A percentile compares a stretch with the other conserved stretches of the same genome.
Evolutionary conservation across 257 asterid genomes (phyloP).

Genomic region (Ballota nigra): DNA sequence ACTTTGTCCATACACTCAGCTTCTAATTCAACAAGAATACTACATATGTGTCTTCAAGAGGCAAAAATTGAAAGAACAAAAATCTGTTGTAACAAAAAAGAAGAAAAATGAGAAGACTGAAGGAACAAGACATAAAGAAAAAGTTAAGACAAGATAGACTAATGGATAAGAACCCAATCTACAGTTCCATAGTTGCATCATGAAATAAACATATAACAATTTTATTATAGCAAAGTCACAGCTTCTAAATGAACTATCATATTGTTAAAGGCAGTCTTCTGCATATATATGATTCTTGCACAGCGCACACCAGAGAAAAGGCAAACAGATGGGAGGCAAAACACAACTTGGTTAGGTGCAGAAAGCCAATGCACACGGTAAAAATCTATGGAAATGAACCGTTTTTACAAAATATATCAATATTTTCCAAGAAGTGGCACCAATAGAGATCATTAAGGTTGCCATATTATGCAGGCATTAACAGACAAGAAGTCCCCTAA

Average conservation of each 20-base stretch:
- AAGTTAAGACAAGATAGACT: not conserved
- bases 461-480: not conserved
- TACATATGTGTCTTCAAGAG: too few relatives aligned
- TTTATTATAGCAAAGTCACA: not conserved
- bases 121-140: conserved; percentile 1
- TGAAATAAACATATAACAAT: not conserved
- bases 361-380: not conserved
- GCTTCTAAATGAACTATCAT: not conserved
- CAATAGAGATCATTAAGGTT: conserved; percentile 1
- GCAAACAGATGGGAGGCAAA: not conserved
- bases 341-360: conserved; percentile 8
- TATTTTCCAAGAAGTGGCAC: conserved; percentile 10
- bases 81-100: not conserved
- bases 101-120: not conserved
- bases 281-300: not conserved
- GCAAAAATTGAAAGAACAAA: not conserved
- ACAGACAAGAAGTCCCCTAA: conserved; percentile 6
- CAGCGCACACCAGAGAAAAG: not conserved
- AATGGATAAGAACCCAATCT: not conserved
- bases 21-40: not conserved
- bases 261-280: not conserved
- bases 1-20: not conserved
- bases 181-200: not conserved
- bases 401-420: not conserved
- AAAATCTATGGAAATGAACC: not conserved